Evolutionary conservation across 768 basidiomycete species (phyloP).

Genomic region (Auricularia cornea): DNA sequence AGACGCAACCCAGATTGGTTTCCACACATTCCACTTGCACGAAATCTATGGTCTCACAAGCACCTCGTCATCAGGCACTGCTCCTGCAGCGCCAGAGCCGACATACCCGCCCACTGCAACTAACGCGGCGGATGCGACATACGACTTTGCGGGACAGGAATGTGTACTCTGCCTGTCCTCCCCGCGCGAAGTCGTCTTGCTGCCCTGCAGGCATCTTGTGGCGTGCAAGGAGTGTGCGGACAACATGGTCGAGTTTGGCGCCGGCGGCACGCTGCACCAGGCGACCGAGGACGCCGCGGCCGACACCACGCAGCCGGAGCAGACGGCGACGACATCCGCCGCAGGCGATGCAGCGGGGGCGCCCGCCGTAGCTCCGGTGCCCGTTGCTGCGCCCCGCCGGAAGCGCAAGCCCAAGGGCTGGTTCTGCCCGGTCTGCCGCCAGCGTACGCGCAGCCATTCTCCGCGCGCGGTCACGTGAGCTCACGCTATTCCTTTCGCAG

Average conservation of each 20-base stretch:
- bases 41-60: slow-evolving; percentile 84
- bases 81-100: slow-evolving; percentile 28
- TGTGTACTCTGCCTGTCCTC: slow-evolving; percentile 87
- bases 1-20: slow-evolving; percentile 56
- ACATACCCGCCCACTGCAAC: slow-evolving; percentile 39
- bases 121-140: slow-evolving; percentile 32
- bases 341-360: slow-evolving; percentile 15
- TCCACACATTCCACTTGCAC: slow-evolving; percentile 90
- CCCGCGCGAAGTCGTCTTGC: slow-evolving; percentile 83
- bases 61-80: slow-evolving; percentile 28
- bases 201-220: slow-evolving; percentile 90
- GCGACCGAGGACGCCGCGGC: slow-evolving; percentile 24
- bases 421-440: slow-evolving; percentile 94
- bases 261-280: slow-evolving; percentile 78
- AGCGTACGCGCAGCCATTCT: slow-evolving; percentile 78
- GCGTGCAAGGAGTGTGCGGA: slow-evolving; percentile 93
- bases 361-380: slow-evolving; percentile 13
- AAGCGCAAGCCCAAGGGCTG: slow-evolving; percentile 95
- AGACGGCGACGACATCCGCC: slow-evolving; percentile 20
- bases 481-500: slow-evolving; percentile 27
- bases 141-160: slow-evolving; percentile 44
- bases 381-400: slow-evolving; percentile 40
- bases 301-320: slow-evolving; percentile 13
- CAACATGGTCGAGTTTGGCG: slow-evolving; percentile 97
- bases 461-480: slow-evolving; percentile 3